phyloP scores from a whole-genome alignment of 208 protist species.

The Trypanosoma conorhini region DNA sequence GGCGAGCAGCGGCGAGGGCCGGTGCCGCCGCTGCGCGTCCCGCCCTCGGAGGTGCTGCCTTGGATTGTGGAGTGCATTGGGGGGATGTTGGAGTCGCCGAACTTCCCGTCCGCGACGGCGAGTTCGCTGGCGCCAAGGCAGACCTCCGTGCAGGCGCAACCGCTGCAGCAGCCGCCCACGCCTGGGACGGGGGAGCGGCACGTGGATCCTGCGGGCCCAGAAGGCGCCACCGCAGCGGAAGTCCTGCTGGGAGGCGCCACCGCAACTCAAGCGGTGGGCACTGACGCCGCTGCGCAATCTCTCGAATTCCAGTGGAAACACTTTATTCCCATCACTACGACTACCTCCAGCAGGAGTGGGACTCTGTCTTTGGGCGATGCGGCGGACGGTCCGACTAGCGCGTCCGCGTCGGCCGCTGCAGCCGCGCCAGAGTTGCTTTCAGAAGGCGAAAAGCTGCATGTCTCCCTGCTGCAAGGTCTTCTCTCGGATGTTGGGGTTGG shows the following conservation, averaged over 20 bases:
- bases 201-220: not conserved
- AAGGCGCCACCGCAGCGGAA: not conserved
- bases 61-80: slow-evolving; percentile 34
- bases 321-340: slow-evolving; percentile 16
- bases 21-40: not conserved
- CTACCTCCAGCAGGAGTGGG: not conserved
- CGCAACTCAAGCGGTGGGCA: not conserved
- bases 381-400: not conserved
- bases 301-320: slow-evolving; percentile 25
- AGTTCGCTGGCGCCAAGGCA: not conserved
- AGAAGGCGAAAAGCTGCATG: slow-evolving; percentile 20
- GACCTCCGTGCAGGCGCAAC: not conserved
- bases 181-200: not conserved
- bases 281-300: not conserved
- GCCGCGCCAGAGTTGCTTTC: slow-evolving; percentile 6
- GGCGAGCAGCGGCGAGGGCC: not conserved
- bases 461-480: slow-evolving; percentile 19
- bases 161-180: not conserved
- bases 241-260: not conserved
- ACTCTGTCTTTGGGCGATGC: not conserved
- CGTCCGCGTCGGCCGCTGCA: not conserved
- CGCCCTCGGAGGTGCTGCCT: slow-evolving; percentile 16
- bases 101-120: not conserved
- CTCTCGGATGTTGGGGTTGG: slow-evolving; percentile 29
- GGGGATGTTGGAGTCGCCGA: slow-evolving; percentile 17